Conservation (phyloP, 306 rosid species). For the Gynostemma pentaphyllum region DNA sequence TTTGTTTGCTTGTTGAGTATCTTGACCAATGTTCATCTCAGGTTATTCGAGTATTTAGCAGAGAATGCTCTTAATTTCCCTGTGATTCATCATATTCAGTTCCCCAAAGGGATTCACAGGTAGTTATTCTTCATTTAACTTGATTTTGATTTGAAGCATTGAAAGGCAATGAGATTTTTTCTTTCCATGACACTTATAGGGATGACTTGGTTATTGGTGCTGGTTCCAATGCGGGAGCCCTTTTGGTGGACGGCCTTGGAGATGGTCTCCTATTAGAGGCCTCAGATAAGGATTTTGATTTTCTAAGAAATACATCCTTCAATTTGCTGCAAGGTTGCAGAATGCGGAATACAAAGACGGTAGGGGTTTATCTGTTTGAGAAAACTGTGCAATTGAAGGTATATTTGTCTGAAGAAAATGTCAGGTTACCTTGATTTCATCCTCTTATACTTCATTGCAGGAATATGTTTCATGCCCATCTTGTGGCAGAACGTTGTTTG, state of each 20-base stretch:
- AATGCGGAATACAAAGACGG: constrained; percentile 97
- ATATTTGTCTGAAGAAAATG: not conserved
- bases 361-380: constrained; percentile 19
- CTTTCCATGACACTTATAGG: constrained; percentile 29
- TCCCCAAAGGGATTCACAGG: constrained; percentile 83
- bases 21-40: constrained; percentile 14
- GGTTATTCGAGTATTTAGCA: constrained; percentile 73
- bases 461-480: constrained; percentile 99
- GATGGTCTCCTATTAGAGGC: constrained; percentile 88
- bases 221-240: constrained; percentile 82
- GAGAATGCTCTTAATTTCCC: constrained; percentile 68
- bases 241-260: constrained; percentile 96
- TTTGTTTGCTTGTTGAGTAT: not conserved
- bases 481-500: constrained; percentile 97
- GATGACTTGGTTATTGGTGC: constrained; percentile 93
- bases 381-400: not conserved
- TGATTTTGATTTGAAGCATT: constrained; percentile 11
- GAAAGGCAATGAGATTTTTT: constrained; percentile 2
- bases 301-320: constrained; percentile 84
- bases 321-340: constrained; percentile 97
- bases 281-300: constrained; percentile 72
- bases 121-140: constrained; percentile 11
- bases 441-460: constrained; percentile 34
- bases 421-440: not conserved
- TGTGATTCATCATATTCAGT: constrained; percentile 84